Evolutionary conservation across 23 red algal genomes (phyloP).

Genomic region (Gracilaria gracilis): DNA sequence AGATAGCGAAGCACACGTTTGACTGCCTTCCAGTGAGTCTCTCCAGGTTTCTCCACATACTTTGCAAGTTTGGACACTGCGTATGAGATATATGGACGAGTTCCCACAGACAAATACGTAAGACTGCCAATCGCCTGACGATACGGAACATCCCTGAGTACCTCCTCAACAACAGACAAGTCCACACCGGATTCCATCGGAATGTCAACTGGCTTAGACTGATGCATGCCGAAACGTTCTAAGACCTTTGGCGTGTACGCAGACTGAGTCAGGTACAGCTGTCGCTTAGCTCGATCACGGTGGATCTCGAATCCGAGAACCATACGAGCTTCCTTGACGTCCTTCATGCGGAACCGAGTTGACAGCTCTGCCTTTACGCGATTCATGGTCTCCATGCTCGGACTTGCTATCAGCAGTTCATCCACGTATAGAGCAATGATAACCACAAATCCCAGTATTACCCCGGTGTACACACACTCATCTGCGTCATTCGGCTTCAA

Average conservation of each 20-base stretch:
- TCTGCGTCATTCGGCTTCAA: slow-evolving; percentile 38
- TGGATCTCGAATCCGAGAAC: slow-evolving; percentile 50
- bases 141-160: neutral
- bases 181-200: slow-evolving; percentile 41
- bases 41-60: slow-evolving; percentile 2
- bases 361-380: slow-evolving; percentile 40
- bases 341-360: slow-evolving; percentile 37
- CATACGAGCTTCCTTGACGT: slow-evolving; percentile 42
- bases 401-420: slow-evolving; percentile 33
- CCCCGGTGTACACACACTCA: slow-evolving; percentile 50
- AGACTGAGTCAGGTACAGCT: slow-evolving; percentile 37
- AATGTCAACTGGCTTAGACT: slow-evolving; percentile 39
- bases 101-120: slow-evolving; percentile 43
- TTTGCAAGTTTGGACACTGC: slow-evolving; percentile 37
- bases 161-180: neutral
- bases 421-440: slow-evolving; percentile 58
- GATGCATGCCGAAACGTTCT: slow-evolving; percentile 45
- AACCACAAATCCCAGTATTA: slow-evolving; percentile 19
- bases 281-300: slow-evolving; percentile 1
- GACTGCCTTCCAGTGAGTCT: slow-evolving; percentile 33
- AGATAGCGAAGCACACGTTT: slow-evolving; percentile 48
- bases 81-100: slow-evolving; percentile 30
- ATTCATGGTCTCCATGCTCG: slow-evolving; percentile 24
- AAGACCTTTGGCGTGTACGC: slow-evolving; percentile 42
- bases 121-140: slow-evolving; percentile 44